Percentiles rank a stretch among this genome's conserved stretches.
These are phyloP conservation scores for Shiraia sp. DNA, from an alignment of 2,329 filamentous ascomycete genomes.

Conservation along the genomic window DNA sequence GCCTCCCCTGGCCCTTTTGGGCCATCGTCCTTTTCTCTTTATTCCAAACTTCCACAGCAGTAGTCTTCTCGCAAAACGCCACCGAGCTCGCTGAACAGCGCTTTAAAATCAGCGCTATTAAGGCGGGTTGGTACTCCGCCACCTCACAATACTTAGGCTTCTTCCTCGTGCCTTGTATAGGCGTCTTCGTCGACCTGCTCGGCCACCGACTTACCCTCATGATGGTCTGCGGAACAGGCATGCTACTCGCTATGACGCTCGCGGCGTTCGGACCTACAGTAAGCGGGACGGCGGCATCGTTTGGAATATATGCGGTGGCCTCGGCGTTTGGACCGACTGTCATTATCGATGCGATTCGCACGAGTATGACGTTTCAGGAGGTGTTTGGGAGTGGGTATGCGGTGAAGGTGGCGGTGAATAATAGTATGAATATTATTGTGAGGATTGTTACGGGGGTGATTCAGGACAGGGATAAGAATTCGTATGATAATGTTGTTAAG, in stretches of 20 bases:
- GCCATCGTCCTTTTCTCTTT: slow-evolving; percentile 58
- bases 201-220: slow-evolving; percentile 57
- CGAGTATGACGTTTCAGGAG: slow-evolving; percentile 62
- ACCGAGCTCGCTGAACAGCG: slow-evolving; percentile 65
- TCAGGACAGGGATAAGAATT: slow-evolving; percentile 61
- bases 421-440: slow-evolving; percentile 65
- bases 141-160: slow-evolving; percentile 60
- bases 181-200: slow-evolving; percentile 60
- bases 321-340: slow-evolving; percentile 59
- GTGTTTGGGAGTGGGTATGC: slow-evolving; percentile 65
- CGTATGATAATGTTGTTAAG: slow-evolving; percentile 59
- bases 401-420: slow-evolving; percentile 65
- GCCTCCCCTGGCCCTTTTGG: slow-evolving; percentile 66
- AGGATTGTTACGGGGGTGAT: slow-evolving; percentile 61
- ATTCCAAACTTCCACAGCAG: slow-evolving; percentile 61
- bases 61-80: slow-evolving; percentile 60
- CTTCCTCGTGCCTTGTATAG: slow-evolving; percentile 61
- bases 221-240: slow-evolving; percentile 53
- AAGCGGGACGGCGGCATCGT: slow-evolving; percentile 60
- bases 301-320: slow-evolving; percentile 63
- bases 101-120: slow-evolving; percentile 59
- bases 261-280: slow-evolving; percentile 57
- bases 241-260: slow-evolving; percentile 59
- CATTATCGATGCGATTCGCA: slow-evolving; percentile 65
- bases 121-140: slow-evolving; percentile 64